These are phyloP conservation scores for Orbilia blumenaviensis DNA, from an alignment of 2,329 filamentous ascomycete species.

Conservation along the genomic window DNA sequence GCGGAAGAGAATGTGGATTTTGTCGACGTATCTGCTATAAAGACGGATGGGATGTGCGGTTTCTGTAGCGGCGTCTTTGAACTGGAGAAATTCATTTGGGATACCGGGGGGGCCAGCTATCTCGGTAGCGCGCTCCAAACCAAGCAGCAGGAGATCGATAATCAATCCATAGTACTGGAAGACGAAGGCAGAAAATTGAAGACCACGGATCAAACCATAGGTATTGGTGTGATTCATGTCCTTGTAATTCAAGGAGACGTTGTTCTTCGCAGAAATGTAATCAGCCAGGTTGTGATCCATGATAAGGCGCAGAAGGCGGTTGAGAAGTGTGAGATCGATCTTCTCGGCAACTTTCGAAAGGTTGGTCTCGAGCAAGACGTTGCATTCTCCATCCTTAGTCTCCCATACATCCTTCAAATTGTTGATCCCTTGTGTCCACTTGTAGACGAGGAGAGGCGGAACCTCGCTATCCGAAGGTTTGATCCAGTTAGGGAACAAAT, in stretches of 20 bases:
- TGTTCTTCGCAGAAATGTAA: conserved; percentile 99
- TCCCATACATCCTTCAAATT: conserved; percentile 97
- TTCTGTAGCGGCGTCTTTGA: conserved; percentile 91
- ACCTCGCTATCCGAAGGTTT: conserved; percentile 99
- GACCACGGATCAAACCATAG: conserved; percentile 95
- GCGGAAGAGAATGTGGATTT: conserved; percentile 96
- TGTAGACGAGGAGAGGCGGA: conserved; percentile 91
- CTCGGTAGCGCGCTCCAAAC: conserved; percentile 94
- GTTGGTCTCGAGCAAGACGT: conserved; percentile 98
- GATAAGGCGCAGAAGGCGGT: conserved; percentile 88
- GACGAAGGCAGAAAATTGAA: conserved; percentile 98
- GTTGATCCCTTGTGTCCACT: conserved; percentile 99
- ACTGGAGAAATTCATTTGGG: conserved; percentile 97
- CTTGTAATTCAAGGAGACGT: conserved; percentile 98
- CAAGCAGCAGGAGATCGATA: conserved; percentile 88
- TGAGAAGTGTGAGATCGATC: conserved; percentile 94
- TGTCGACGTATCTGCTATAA: conserved; percentile 98
- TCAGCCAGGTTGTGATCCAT: conserved; percentile 99
- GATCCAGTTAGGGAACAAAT: conserved; percentile 98
- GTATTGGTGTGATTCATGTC: conserved; percentile 99
- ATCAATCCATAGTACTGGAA: conserved; percentile 99
- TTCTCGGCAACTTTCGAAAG: conserved; percentile 99
- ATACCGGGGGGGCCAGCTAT: conserved; percentile 92
- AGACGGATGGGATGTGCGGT: conserved; percentile 92
- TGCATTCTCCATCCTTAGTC: conserved; percentile 91